A percentile compares a stretch with the other conserved stretches of the same genome.
phyloP scores from a whole-genome alignment of 805 yeast genomes.

The Kuraishia piskuri region DNA sequence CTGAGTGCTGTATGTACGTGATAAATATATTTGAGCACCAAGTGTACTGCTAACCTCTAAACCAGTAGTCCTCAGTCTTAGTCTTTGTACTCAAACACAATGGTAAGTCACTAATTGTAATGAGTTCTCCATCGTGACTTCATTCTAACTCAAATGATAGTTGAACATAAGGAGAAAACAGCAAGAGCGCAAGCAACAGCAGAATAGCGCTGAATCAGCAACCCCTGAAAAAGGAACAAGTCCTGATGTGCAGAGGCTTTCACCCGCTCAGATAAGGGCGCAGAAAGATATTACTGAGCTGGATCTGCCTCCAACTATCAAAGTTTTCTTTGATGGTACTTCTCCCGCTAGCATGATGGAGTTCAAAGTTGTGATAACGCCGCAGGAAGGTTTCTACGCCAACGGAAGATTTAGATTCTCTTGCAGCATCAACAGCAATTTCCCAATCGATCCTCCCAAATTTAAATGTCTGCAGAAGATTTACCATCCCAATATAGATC shows the following conservation, averaged over 20 bases:
- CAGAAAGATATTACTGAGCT: conserved; percentile 72
- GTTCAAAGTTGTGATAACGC: conserved; percentile 48
- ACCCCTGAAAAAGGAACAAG: background rate
- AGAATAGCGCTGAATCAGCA: background rate
- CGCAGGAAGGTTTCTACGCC: conserved; percentile 65
- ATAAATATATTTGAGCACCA: background rate
- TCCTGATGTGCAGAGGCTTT: conserved; percentile 9
- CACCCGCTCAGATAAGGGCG: conserved; percentile 66
- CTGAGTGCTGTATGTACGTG: background rate
- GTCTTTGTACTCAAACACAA: too few relatives aligned
- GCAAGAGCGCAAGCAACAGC: conserved; percentile 12
- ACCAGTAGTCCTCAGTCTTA: background rate
- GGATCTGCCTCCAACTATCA: conserved; percentile 50
- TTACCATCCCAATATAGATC: conserved; percentile 91
- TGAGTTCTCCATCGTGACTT: too few relatives aligned
- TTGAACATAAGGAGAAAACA: conserved; percentile 22
- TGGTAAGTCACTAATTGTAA: background rate
- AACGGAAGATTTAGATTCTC: conserved; percentile 65
- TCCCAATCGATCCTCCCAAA: conserved; percentile 91
- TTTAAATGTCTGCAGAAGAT: conserved; percentile 64
- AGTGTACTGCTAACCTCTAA: background rate
- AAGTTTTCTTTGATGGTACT: conserved; percentile 35
- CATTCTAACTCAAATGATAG: conserved; percentile 7
- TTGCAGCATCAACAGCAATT: conserved; percentile 59
- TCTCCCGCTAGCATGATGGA: conserved; percentile 46